phyloP scores from a whole-genome alignment of 2,329 filamentous ascomycete genomes.

The Colletotrichum sp. region DNA sequence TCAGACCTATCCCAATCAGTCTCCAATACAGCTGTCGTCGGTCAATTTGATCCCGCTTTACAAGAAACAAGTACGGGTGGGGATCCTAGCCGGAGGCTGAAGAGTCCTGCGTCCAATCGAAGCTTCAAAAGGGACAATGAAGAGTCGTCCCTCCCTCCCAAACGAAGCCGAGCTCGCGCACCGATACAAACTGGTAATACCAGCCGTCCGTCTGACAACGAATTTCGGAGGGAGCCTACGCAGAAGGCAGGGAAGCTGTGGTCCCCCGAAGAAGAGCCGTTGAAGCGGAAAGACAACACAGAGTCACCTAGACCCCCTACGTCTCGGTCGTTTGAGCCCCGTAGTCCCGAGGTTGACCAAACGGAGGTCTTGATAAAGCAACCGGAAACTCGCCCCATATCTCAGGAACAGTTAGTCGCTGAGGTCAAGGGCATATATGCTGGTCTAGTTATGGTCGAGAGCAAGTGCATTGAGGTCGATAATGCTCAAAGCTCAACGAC shows the following conservation, averaged over 20 bases:
- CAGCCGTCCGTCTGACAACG: accelerated
- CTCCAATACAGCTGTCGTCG: not conserved
- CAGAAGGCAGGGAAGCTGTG: not conserved
- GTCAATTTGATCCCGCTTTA: not conserved
- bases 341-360: accelerated
- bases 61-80: not conserved
- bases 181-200: not conserved
- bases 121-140: not conserved
- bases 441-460: conserved; percentile 84
- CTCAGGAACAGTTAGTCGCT: conserved; percentile 76
- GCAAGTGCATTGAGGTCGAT: conserved; percentile 85
- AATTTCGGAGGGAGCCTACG: not conserved
- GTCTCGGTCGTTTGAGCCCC: accelerated
- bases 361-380: conserved; percentile 39
- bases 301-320: accelerated
- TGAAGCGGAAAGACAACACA: accelerated
- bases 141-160: accelerated
- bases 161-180: not conserved
- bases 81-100: not conserved
- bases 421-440: conserved; percentile 87
- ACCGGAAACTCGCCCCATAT: conserved; percentile 70
- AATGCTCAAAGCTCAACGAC: conserved; percentile 58
- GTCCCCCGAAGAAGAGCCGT: not conserved
- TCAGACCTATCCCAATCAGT: too few relatives aligned
- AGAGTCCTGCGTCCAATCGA: not conserved